phyloP scores from a whole-genome alignment of 345 rosid genomes.

The Citrus hindsii region DNA sequence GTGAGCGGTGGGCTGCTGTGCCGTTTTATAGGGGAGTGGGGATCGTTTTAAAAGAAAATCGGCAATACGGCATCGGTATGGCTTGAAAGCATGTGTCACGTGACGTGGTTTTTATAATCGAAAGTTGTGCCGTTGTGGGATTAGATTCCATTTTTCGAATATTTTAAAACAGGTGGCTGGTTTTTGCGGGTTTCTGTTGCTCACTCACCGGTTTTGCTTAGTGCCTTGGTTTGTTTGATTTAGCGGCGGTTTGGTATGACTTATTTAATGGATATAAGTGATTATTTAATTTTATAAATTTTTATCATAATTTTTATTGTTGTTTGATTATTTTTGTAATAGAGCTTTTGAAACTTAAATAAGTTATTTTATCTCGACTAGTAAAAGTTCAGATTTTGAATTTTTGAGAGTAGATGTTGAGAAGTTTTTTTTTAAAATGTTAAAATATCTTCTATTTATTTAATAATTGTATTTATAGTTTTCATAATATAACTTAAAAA shows the following conservation, averaged over 20 bases:
- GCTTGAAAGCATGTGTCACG: neutral
- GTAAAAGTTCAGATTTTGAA: accelerated
- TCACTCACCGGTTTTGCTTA: neutral
- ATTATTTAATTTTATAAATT: no score
- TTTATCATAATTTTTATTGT: accelerated
- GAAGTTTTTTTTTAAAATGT: no score
- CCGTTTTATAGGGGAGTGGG: neutral
- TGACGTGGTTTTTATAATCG: neutral
- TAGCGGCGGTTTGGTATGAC: accelerated
- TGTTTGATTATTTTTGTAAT: no score
- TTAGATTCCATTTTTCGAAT: neutral
- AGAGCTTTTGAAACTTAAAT: no score
- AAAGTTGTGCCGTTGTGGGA: neutral
- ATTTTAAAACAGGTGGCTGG: constrained; percentile 8
- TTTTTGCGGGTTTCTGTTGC: neutral
- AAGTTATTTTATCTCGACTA: accelerated
- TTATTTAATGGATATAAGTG: no score
- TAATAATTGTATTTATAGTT: no score
- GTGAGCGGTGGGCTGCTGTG: neutral
- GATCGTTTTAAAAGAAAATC: no score
- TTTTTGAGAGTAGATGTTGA: accelerated
- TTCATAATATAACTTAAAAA: no score
- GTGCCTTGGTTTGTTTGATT: neutral
- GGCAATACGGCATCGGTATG: no score
- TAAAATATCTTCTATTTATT: no score